Conservation (phyloP, 257 asterid genomes). For the Thymus quinquecostatus region DNA sequence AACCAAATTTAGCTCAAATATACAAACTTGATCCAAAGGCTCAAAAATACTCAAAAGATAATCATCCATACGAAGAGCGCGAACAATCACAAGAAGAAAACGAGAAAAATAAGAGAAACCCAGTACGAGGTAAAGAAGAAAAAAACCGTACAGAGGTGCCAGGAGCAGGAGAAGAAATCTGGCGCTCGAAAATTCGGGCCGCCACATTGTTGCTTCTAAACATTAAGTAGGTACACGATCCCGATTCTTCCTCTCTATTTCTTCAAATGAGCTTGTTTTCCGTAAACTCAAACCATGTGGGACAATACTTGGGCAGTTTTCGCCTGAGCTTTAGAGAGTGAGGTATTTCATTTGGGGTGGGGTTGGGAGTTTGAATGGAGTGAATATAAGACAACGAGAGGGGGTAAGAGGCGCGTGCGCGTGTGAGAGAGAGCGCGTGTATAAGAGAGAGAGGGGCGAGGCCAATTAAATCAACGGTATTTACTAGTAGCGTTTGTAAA, state of each 20-base stretch:
- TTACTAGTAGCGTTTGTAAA: too few species aligned
- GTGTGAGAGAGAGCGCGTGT: neutral
- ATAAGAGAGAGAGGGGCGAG: neutral
- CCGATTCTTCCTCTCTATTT: neutral
- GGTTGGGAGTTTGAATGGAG: conserved; percentile 34
- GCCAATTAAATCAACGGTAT: too few species aligned
- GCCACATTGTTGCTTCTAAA: conserved; percentile 92
- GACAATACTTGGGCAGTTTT: too few species aligned
- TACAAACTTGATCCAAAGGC: conserved; percentile 15
- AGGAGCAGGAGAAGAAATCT: conserved; percentile 87
- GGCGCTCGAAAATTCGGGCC: conserved; percentile 97
- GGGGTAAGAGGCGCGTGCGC: neutral
- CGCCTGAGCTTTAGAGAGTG: too few species aligned
- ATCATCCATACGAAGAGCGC: neutral
- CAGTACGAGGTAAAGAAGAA: neutral
- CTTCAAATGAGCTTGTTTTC: neutral
- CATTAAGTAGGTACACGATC: conserved; percentile 52
- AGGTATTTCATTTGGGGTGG: neutral
- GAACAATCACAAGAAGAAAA: neutral
- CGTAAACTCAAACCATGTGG: conserved; percentile 31
- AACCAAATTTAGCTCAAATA: conserved; percentile 5
- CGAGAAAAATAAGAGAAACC: conserved; percentile 6
- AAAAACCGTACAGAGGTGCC: conserved; percentile 72
- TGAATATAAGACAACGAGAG: neutral
- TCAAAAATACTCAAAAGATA: neutral